Percentiles rank a stretch among this genome's conserved stretches.
Evolutionary conservation across 2,329 filamentous ascomycete genomes (phyloP).

Genomic region (Lachnellula subtilissima): DNA sequence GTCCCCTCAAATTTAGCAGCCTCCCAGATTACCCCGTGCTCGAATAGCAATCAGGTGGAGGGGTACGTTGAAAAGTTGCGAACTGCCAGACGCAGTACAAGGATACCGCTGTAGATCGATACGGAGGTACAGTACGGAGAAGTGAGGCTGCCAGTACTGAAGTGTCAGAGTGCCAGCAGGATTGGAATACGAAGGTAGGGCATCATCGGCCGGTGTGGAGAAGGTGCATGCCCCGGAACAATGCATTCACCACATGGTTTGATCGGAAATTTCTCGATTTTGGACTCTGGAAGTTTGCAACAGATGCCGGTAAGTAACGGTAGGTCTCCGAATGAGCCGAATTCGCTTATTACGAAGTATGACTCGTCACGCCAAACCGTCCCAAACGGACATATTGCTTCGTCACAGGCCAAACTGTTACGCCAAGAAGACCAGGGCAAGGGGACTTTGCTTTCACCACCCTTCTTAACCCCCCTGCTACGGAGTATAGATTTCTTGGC

Average conservation of each 20-base stretch:
- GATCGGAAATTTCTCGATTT: neutral
- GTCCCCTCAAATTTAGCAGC: too few relatives aligned
- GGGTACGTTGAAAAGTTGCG: neutral
- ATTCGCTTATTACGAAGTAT: neutral
- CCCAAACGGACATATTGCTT: neutral
- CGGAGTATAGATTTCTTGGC: too few relatives aligned
- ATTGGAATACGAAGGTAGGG: neutral
- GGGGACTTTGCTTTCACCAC: too few relatives aligned
- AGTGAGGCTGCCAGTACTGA: neutral
- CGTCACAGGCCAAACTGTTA: too few relatives aligned
- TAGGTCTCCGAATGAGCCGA: too few relatives aligned
- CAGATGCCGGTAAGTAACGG: neutral
- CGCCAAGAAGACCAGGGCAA: too few relatives aligned
- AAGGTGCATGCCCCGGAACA: neutral
- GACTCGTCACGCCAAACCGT: neutral
- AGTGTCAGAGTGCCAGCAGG: neutral
- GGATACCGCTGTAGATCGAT: neutral
- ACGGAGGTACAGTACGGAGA: neutral
- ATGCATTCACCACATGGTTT: neutral
- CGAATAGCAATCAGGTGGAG: too few relatives aligned
- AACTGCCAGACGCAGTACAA: too few relatives aligned
- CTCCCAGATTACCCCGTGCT: too few relatives aligned
- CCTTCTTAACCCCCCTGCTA: too few relatives aligned
- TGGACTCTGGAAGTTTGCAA: neutral
- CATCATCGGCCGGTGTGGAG: neutral